Evolutionary conservation across 768 basidiomycete species (phyloP), one percentile per base, ranked within the genome.

Genomic region (Leccinum barrowsii): DNA sequence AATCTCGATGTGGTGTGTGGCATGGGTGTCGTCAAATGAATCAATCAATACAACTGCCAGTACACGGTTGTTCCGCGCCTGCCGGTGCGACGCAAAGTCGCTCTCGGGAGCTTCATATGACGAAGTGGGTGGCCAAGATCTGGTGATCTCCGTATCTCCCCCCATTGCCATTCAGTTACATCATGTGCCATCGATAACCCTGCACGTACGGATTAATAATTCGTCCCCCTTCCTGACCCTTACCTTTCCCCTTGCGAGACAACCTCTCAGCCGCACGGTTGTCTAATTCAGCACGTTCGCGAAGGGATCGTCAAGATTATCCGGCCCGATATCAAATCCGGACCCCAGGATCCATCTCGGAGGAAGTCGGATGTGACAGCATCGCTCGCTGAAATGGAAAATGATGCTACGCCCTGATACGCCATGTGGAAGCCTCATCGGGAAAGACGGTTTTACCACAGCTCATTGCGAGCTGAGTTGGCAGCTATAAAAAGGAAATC

Each of bases 301-400:
- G 68, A 69, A 68, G 71, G 58, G 70, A 71, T 71, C 68, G 70
- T 67, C 71, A 70, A 62, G 69, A 57, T 60, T 58, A 61, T 44
- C 62, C 70, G 68, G 70, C 12, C 70, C 70, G 70, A 59, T 50
- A 50, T 55, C 58, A 56, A 59, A 63, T 52, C 17, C 40, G 7
- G 48, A 12, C 40, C 13, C 24, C 42, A 37, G 22, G 21, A 48
- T 37, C 28, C 55, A 52, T 53, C 35, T 64, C 67, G 67, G 67
- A 70, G 68, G 63, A 61, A 42, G 54, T 66, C 70, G 68, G 70
- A 67, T 35, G 57, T 65, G 62, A 68, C 65, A 62, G 54, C 59
- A 59, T 54, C 42, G 34, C 17, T 51, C 13, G 17, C 56, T 15
- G 50, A 64, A 63, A 58, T 24, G 60, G 64, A 30, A 32, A 56